Evolutionary conservation across 1,284 basidiomycete genomes (phyloP), one percentile per base, ranked within the genome.

Genomic region (Termitomyces sp.): DNA sequence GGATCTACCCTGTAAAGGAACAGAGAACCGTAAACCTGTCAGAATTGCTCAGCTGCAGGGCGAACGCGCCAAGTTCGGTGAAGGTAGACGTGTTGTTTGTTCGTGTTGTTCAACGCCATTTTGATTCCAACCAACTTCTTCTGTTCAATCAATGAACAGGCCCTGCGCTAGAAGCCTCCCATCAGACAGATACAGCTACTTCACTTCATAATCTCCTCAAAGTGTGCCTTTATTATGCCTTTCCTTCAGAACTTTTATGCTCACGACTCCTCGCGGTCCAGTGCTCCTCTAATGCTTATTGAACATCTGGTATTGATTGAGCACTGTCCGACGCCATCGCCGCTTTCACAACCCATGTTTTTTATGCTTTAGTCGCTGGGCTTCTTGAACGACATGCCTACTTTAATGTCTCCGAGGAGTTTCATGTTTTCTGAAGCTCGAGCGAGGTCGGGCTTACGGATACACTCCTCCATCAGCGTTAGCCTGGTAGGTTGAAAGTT

Each of bases 21-120:
- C 51, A 56, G 48, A 42, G 10, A 56, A 42, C 51, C 57, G 54
- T 53, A 58, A 58, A 53, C 38, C 42, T 55, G 54, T 50, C 54
- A 56, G 42, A 56, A 53, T 39, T n/a, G 21, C 51, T 58, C 33
- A 26, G 13, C 34, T 41, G 40, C 39, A 33, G 10, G 36, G 13
- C 12, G n/a, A 24, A 47, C 50, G 40, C 44, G 57, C 38, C 42
- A 17, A 43, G 26, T 21, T 15, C 40, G 38, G 17, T 40, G 10
- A 40, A 21, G 33, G 34, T 43, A 33, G 54, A 58, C 57, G 57
- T 56, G 57, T 58, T 58, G 30, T 58, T 56, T 58, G 51, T 42
- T 24, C 34, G 17, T 58, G 49, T 56, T 55, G 13, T 46, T 38
- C 31, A 12, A 26, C 28, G 44, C 52, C 49, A 36, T 51, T 43